Base-by-base conservation (phyloP, 2,329 filamentous ascomycete genomes). In the Colletotrichum ledebouriae region DNA sequence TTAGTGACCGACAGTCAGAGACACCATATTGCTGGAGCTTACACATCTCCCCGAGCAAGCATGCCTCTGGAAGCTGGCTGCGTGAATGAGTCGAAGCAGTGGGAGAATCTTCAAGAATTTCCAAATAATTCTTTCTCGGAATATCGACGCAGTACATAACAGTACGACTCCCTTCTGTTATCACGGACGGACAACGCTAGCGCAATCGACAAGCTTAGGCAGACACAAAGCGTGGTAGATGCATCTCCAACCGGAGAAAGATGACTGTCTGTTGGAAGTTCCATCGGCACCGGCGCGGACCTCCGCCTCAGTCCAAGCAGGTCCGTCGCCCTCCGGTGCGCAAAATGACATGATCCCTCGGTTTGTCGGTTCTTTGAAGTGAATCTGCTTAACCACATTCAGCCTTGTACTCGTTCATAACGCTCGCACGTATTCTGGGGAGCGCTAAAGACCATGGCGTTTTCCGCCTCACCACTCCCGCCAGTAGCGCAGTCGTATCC, bases 381-480 rank as follows among this genome's bases (percentile, higher is more conserved):
- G 37, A 20, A 37, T 17, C 6, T 63, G 44, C 64, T 52, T 29
- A 58, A 63, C 46, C 25, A 34, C 29, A 6, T 10, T 34, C 57
- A 44, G 25, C 9, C 41, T 33, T 17, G 37, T 39, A 15, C 37
- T 3, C 56, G 41, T 42, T 10, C n/a, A 17, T 12, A 17, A 17
- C 29, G 34, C 47, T 33, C 47, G 56, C 34, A 25, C 46, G 20
- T 9, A 11, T 60, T 9, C n/a, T 15, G 25, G 13, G 37, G 37
- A 39, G 20, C 53, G 29, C 55, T 53, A 60, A 39, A 11, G 13
- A 22, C 42, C 47, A n/a, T 65, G 34, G 62, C 39, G 62, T 53
- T 22, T 29, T 20, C 47, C 34, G 9, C 29, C 2, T 15, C 47
- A n/a, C 22, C 6, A 15, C 10, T 33, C 13, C 25, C 57, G 20